These are phyloP conservation scores for Salvia rosmarinus DNA, from an alignment of 257 asterid genomes.

Conservation along the genomic window DNA sequence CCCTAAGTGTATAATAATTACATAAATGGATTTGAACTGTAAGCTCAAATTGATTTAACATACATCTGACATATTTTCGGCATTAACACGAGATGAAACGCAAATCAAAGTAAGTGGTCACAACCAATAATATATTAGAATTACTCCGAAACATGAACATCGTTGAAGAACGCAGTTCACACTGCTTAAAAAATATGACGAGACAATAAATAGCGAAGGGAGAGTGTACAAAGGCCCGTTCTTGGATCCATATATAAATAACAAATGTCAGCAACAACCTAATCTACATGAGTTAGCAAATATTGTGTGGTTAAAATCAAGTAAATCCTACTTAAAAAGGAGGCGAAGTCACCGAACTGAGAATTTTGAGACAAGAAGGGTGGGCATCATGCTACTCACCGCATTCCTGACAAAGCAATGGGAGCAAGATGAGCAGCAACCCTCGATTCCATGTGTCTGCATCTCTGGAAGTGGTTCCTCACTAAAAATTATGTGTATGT, in stretches of 20 bases:
- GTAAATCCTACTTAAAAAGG: constrained; percentile 21
- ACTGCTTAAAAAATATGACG: constrained; percentile 15
- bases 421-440: constrained; percentile 44
- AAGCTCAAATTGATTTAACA: not conserved
- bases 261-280: constrained; percentile 24
- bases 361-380: constrained; percentile 31
- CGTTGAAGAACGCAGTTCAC: constrained; percentile 20
- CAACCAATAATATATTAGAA: not conserved
- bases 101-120: not conserved
- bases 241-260: constrained; percentile 17
- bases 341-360: not conserved
- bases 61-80: not conserved
- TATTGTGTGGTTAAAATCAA: constrained; percentile 27
- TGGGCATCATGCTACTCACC: constrained; percentile 36
- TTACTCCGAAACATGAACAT: not conserved
- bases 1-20: too few relatives aligned
- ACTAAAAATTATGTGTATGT: constrained; percentile 11
- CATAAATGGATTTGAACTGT: too few relatives aligned
- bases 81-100: not conserved
- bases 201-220: constrained; percentile 27
- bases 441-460: constrained; percentile 11
- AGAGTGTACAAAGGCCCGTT: constrained; percentile 17
- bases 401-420: constrained; percentile 38
- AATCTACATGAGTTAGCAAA: constrained; percentile 32
- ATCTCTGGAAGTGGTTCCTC: constrained; percentile 28